Conservation (phyloP, 495 filamentous ascomycete species). For the Aspergillus steynii region DNA sequence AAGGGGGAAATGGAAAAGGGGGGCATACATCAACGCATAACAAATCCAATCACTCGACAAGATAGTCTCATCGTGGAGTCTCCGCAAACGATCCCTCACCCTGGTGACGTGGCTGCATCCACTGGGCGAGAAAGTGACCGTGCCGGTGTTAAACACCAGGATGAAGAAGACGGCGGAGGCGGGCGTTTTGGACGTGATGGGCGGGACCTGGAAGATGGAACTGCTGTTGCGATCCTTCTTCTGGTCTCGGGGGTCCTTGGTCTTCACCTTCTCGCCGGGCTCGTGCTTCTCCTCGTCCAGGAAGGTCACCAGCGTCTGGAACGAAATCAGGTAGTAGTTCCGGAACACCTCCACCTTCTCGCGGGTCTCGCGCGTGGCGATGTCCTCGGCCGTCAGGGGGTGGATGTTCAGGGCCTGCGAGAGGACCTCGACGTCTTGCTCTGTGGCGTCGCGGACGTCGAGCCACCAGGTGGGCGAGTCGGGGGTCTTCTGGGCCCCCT, state of each 20-base stretch:
- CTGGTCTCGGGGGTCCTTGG: background rate
- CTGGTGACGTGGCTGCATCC: slow-evolving; percentile 73
- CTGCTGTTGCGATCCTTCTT: background rate
- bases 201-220: background rate
- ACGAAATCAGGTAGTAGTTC: slow-evolving; percentile 91
- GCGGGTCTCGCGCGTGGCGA: slow-evolving; percentile 82
- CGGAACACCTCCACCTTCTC: slow-evolving; percentile 96
- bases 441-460: slow-evolving; percentile 79
- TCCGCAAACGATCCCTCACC: slow-evolving; percentile 80
- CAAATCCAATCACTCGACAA: slow-evolving; percentile 95
- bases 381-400: slow-evolving; percentile 88
- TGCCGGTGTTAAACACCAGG: slow-evolving; percentile 88
- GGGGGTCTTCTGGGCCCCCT: background rate
- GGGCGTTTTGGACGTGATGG: slow-evolving; percentile 46
- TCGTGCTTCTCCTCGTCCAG: slow-evolving; percentile 23
- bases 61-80: slow-evolving; percentile 80
- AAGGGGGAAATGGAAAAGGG: slow-evolving; percentile 5
- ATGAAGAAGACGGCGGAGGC: slow-evolving; percentile 87
- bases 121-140: slow-evolving; percentile 84
- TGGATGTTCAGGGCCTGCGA: slow-evolving; percentile 85
- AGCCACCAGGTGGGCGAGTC: slow-evolving; percentile 67
- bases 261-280: too few species aligned
- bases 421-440: slow-evolving; percentile 76
- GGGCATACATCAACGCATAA: slow-evolving; percentile 85
- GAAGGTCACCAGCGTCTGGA: slow-evolving; percentile 73